Evolutionary conservation across 202 grass and related monocot species (phyloP), one percentile per base, ranked within the genome.

Genomic region (Elaeis oleifera): DNA sequence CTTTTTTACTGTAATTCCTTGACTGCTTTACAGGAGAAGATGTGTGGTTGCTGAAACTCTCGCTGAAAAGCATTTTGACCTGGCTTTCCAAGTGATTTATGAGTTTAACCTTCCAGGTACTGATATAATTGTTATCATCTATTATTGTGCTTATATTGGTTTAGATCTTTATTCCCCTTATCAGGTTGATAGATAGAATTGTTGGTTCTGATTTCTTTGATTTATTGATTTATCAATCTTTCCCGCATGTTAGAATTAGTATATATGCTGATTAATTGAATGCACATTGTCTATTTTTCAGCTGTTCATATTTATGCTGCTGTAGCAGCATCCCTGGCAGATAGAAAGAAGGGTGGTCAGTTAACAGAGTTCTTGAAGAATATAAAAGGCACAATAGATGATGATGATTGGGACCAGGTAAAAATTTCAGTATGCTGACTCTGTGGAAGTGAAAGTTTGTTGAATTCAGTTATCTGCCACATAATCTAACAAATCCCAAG

Each of bases 401-500:
- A 84, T 61, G 87, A 96, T 49, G 87, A 85, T 67, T 96, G 87
- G 91, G 91, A 96, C 69, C 91, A 96, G 91, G 91, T 96, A 74
- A 82, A 66, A n/a, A 51, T 24, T 27, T 21, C 15, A 1, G 25
- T 16, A 16, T 16, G 15, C 23, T 18, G 23, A 1, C 5, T 65
- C 2, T 5, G 4, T 14, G 50, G 23, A 65, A 17, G 24, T 51
- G 25, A 17, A 49, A 17, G 15, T 28, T 22, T 51, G 23, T 13
- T 65, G 4, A 24, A 26, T 51, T 17, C 18, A 17, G 23, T 17
- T 59, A 44, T 44, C 36, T 44, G 36, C 36, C 36, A 3, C 36
- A 44, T 44, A 44, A 31, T 44, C 36, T 44, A 44, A 4, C 4
- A 36, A 36, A 36, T 36, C 6, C 31, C 8, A 9, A 9, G 32